Evolutionary conservation across 257 asterid species (phyloP), one percentile per base, ranked within the genome.

Genomic region (Forsythia suspensa): DNA sequence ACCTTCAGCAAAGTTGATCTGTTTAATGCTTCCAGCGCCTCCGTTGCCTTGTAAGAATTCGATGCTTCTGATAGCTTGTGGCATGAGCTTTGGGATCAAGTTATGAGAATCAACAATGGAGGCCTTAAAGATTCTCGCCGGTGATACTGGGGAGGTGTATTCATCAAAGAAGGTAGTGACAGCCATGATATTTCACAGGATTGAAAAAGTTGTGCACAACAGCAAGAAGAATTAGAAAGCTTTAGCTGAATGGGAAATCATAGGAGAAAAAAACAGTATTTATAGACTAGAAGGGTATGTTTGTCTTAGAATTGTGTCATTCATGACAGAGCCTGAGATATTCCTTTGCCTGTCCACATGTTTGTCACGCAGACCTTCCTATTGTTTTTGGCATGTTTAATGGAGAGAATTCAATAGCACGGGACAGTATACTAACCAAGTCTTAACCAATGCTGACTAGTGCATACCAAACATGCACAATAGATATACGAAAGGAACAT

Each of bases 81-180:
- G 81, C 70, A 80, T 40, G 52, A 77, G 74, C 76, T 85, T 80
- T 4, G 87, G 89, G 55, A 85, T 73, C 72, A 82, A 29, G 78
- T 57, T 80, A 76, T 80, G 81, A 8, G 83, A 70, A 16, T 82
- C 89, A 5, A 80, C 46, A 15, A 85, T 73, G 24, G 80, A 79
- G 61, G 83, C 86, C 75, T 80, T 85, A 63, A 85, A 80, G 41
- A 82, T 71, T 52, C 84, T 82, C 59, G 76, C 39, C 18, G 85
- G 81, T 36, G 86, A 48, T 21, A 82, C 43, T 1, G 81, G 75
- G 52, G 81, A 80, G 3, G 77, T 70, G 72, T 72, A 38, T 38
- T 72, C 80, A 34, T 83, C 81, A 3, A 20, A 41, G 65, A 72
- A 78, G 13, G 59, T 63, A 39, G 77, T 74, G 42, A 83, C 77